These are phyloP conservation scores for Acanthochlamys bracteata DNA, from an alignment of 106 monocot genomes.

Conservation along the genomic window DNA sequence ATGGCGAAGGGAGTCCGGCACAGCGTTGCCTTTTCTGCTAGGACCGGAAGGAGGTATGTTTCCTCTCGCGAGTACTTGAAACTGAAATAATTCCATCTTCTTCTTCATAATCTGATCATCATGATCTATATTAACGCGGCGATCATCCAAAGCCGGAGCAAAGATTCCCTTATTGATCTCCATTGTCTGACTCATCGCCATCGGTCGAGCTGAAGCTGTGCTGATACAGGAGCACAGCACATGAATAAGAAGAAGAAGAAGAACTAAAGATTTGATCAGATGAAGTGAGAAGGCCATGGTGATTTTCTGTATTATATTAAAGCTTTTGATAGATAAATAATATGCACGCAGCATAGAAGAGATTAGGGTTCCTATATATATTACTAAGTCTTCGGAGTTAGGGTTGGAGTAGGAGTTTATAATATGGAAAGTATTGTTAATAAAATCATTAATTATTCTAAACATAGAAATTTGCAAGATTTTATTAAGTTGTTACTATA, in stretches of 20 bases:
- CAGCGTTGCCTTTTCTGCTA: conserved; percentile 5
- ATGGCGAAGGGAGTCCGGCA: neutral
- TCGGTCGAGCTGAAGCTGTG: neutral
- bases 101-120: too few species aligned
- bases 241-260: conserved; percentile 3
- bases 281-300: neutral
- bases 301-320: neutral
- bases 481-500: too few species aligned
- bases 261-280: neutral
- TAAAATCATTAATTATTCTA: too few species aligned
- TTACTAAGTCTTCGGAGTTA: too few species aligned
- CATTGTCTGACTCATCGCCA: neutral
- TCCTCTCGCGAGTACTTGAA: conserved; percentile 1
- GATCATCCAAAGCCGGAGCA: neutral
- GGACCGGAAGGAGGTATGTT: conserved; percentile 13
- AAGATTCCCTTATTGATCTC: neutral
- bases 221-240: neutral
- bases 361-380: too few species aligned
- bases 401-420: too few species aligned
- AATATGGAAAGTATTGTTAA: too few species aligned
- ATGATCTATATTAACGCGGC: too few species aligned
- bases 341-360: too few species aligned
- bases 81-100: neutral
- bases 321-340: too few species aligned
- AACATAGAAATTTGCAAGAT: too few species aligned